Evolutionary conservation across 2,329 filamentous ascomycete species (phyloP).

Genomic region (Lasiodiplodia sp.): DNA sequence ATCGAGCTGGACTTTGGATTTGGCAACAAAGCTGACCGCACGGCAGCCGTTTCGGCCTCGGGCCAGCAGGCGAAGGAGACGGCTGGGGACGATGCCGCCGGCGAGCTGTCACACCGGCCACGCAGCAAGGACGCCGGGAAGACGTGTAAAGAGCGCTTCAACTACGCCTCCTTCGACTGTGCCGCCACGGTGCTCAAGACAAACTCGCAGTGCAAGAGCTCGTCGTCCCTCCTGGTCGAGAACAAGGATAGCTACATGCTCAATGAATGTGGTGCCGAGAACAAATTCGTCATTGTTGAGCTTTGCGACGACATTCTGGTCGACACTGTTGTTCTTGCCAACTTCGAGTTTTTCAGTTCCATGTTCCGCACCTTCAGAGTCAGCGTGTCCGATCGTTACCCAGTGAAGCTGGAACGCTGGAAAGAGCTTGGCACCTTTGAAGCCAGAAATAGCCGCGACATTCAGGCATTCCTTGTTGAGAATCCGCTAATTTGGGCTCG

Average conservation of each 20-base stretch:
- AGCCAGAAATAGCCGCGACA: conserved; percentile 88
- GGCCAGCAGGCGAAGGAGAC: conserved; percentile 11
- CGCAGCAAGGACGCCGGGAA: conserved; percentile 93
- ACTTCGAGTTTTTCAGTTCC: conserved; percentile 99
- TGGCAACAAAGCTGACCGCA: conserved; percentile 33
- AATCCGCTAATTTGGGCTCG: conserved; percentile 96
- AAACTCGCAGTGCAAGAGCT: conserved; percentile 83
- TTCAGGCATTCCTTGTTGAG: conserved; percentile 92
- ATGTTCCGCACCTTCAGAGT: conserved; percentile 92
- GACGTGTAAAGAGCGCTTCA: conserved; percentile 97
- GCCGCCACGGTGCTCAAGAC: conserved; percentile 93
- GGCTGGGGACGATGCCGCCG: background rate
- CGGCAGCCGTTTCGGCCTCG: conserved; percentile 14
- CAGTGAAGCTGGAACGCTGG: conserved; percentile 92
- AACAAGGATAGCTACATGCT: conserved; percentile 99
- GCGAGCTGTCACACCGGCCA: conserved; percentile 44
- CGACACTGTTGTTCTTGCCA: conserved; percentile 95
- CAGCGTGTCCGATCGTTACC: conserved; percentile 93
- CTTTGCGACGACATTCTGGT: conserved; percentile 86
- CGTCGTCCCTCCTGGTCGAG: conserved; percentile 88
- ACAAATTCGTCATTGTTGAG: conserved; percentile 95
- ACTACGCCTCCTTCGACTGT: conserved; percentile 96
- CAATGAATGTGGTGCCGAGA: conserved; percentile 82
- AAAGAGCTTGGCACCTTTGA: conserved; percentile 87
- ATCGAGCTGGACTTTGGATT: conserved; percentile 79